Conservation (phyloP, 106 monocot genomes). For the Triglochin maritima region DNA sequence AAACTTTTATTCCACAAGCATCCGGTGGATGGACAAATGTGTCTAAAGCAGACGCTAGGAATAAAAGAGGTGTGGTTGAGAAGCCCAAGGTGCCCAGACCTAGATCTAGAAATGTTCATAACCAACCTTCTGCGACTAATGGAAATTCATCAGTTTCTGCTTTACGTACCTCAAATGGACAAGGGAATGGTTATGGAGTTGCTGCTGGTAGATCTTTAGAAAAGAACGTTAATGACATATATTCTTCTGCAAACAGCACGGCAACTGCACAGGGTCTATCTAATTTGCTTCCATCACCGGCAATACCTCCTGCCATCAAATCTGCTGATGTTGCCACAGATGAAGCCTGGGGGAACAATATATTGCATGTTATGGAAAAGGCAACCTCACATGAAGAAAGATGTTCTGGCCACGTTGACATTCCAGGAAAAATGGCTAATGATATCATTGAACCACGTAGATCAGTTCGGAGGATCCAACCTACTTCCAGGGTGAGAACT, state of each 20-base stretch:
- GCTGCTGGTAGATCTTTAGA: constrained; percentile 12
- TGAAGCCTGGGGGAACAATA: constrained; percentile 23
- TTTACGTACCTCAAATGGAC: constrained; percentile 15
- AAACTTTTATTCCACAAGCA: constrained; percentile 58
- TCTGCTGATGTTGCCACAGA: constrained; percentile 8
- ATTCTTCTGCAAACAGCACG: constrained; percentile 8
- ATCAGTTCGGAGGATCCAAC: constrained; percentile 85
- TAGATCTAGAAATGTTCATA: constrained; percentile 30
- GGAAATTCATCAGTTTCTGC: constrained; percentile 12
- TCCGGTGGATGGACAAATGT: constrained; percentile 29
- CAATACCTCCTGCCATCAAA: constrained; percentile 15
- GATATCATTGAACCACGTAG: constrained; percentile 65
- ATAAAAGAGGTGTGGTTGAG: constrained; percentile 23
- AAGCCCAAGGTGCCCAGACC: constrained; percentile 34
- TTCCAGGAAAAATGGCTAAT: constrained; percentile 9
- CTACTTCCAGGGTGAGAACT: constrained; percentile 74
- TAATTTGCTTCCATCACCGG: constrained; percentile 13
- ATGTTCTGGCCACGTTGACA: background rate
- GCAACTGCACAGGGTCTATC: constrained; percentile 10
- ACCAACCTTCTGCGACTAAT: constrained; percentile 25
- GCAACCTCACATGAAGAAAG: constrained; percentile 16
- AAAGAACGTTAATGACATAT: constrained; percentile 16
- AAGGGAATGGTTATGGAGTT: constrained; percentile 10
- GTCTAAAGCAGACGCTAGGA: constrained; percentile 39
- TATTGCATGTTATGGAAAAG: constrained; percentile 19